A percentile compares a stretch with the other conserved stretches of the same genome.
Conservation (phyloP, 2,329 filamentous ascomycete genomes). For the Phyllosticta paracitricarpa region DNA sequence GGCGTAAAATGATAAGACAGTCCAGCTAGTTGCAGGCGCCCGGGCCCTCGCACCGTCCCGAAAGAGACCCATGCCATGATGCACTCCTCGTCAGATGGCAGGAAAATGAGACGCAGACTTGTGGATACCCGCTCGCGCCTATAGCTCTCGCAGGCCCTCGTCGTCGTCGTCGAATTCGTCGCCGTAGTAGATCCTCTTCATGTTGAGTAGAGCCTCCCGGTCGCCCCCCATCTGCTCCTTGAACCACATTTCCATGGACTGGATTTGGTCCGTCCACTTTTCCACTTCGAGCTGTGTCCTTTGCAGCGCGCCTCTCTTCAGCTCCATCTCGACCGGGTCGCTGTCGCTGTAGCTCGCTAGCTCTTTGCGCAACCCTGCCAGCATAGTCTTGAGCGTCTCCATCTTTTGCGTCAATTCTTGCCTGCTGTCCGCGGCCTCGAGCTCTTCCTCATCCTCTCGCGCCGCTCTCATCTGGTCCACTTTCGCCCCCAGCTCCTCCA, state of each 20-base stretch:
- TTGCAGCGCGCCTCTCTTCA: slow-evolving; percentile 25
- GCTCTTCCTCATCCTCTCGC: slow-evolving; percentile 29
- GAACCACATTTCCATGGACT: slow-evolving; percentile 37
- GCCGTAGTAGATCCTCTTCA: slow-evolving; percentile 41
- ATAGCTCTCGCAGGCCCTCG: slow-evolving; percentile 36
- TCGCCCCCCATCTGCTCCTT: slow-evolving; percentile 27
- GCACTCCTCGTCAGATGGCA: neutral
- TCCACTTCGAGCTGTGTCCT: slow-evolving; percentile 23
- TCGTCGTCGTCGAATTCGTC: slow-evolving; percentile 46
- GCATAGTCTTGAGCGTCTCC: slow-evolving; percentile 28
- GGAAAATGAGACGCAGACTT: neutral
- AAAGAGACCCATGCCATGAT: neutral
- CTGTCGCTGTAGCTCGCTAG: slow-evolving; percentile 36
- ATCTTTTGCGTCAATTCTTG: slow-evolving; percentile 15
- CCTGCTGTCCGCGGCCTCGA: slow-evolving; percentile 9
- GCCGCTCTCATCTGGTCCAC: slow-evolving; percentile 29
- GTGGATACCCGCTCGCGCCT: slow-evolving; percentile 1
- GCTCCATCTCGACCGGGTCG: slow-evolving; percentile 36
- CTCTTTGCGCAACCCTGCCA: slow-evolving; percentile 29
- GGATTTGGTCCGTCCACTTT: slow-evolving; percentile 35
- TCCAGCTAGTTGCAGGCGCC: neutral
- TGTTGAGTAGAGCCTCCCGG: slow-evolving; percentile 31
- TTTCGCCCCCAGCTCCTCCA: slow-evolving; percentile 31
- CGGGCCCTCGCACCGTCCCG: neutral
- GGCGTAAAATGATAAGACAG: neutral